Evolutionary conservation across 805 yeast genomes (phyloP).

Genomic region (Starmerella vaccinii): DNA sequence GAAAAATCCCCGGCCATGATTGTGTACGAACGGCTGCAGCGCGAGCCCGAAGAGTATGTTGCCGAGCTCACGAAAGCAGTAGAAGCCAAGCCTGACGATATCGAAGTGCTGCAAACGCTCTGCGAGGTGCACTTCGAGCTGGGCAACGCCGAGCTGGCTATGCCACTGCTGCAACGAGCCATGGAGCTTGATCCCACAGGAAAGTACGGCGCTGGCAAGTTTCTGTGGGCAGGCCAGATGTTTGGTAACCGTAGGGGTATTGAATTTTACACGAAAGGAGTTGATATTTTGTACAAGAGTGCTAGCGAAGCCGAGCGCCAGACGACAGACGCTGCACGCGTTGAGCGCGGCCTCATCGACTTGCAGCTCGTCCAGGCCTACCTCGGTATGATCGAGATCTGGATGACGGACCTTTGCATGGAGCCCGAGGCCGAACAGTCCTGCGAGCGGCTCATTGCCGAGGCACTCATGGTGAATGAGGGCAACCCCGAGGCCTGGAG

Average conservation of each 20-base stretch:
- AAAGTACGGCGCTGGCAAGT: slow-evolving; percentile 61
- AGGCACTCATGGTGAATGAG: slow-evolving; percentile 45
- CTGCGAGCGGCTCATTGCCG: slow-evolving; percentile 62
- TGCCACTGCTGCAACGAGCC: slow-evolving; percentile 46
- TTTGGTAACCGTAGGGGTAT: slow-evolving; percentile 74
- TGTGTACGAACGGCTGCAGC: slow-evolving; percentile 9
- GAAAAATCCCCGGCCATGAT: slow-evolving; percentile 2
- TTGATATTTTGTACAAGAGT: slow-evolving; percentile 41
- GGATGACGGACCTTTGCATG: slow-evolving; percentile 98
- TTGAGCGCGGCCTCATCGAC: neutral
- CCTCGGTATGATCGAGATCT: slow-evolving; percentile 70
- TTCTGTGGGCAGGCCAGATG: slow-evolving; percentile 82
- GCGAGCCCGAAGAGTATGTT: slow-evolving; percentile 45
- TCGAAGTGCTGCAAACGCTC: slow-evolving; percentile 34
- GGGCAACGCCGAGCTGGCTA: slow-evolving; percentile 72
- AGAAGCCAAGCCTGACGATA: slow-evolving; percentile 34
- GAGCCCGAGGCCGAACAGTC: slow-evolving; percentile 73
- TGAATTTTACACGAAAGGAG: slow-evolving; percentile 50
- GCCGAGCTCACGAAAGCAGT: slow-evolving; percentile 33
- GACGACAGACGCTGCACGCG: slow-evolving; percentile 27
- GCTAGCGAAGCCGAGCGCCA: slow-evolving; percentile 26
- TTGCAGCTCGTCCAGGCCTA: slow-evolving; percentile 61
- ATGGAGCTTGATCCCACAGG: slow-evolving; percentile 65
- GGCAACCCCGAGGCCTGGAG: slow-evolving; percentile 73
- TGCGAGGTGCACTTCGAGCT: slow-evolving; percentile 75